These are phyloP conservation scores for Dichotomopilus funicola DNA, from an alignment of 2,329 filamentous ascomycete species.

Conservation along the genomic window DNA sequence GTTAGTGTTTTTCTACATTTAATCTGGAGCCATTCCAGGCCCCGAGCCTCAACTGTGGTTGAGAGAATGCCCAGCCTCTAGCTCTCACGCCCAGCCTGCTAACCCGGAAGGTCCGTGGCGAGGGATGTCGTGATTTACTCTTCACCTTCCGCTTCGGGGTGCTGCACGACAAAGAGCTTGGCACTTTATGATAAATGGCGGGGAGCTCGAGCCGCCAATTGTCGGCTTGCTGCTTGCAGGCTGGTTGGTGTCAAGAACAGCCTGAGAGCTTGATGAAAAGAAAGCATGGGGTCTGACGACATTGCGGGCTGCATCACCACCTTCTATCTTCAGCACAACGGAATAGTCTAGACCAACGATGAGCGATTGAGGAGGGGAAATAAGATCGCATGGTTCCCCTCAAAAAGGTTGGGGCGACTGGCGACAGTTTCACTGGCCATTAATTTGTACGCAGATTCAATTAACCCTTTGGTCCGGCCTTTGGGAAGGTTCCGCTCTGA, in stretches of 20 bases:
- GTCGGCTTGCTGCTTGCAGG: too few species aligned
- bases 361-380: background rate
- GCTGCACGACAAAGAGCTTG: conserved; percentile 1
- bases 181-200: conserved; percentile 1
- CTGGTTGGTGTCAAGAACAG: background rate
- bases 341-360: background rate
- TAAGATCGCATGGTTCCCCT: background rate
- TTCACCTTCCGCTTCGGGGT: conserved; percentile 3
- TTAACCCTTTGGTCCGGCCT: background rate
- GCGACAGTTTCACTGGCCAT: background rate
- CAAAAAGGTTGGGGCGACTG: background rate
- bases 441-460: background rate
- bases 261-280: background rate
- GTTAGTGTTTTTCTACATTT: too few species aligned
- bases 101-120: too few species aligned
- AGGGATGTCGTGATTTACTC: background rate
- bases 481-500: background rate
- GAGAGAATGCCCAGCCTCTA: too few species aligned
- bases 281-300: background rate
- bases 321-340: background rate
- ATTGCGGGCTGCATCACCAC: background rate
- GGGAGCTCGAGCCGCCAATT: too few species aligned
- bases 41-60: too few species aligned
- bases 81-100: too few species aligned
- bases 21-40: too few species aligned